Conservation (phyloP, 208 protist genomes). For the Trypanosoma mega region DNA sequence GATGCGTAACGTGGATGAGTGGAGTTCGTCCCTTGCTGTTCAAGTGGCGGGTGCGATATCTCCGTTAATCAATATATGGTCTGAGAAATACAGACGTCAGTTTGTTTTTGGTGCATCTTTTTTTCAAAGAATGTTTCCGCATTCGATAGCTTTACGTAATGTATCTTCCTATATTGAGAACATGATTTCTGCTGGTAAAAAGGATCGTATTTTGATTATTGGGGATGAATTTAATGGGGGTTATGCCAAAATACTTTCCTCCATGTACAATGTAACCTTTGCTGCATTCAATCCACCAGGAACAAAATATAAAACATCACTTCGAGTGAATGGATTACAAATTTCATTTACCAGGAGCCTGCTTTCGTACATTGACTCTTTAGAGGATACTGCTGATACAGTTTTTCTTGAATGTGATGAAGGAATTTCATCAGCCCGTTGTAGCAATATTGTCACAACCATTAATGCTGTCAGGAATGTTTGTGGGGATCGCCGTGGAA, state of each 20-base stretch:
- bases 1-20: slow-evolving; percentile 78
- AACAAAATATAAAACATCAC: slow-evolving; percentile 47
- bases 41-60: slow-evolving; percentile 64
- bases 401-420: slow-evolving; percentile 55
- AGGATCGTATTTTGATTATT: slow-evolving; percentile 60
- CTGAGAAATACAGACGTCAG: slow-evolving; percentile 40
- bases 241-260: slow-evolving; percentile 76
- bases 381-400: slow-evolving; percentile 65
- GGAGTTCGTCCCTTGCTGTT: slow-evolving; percentile 72
- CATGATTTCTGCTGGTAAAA: slow-evolving; percentile 34
- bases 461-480: slow-evolving; percentile 41
- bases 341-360: slow-evolving; percentile 49
- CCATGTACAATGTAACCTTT: slow-evolving; percentile 48
- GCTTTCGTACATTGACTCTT: slow-evolving; percentile 77
- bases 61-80: slow-evolving; percentile 74
- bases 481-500: slow-evolving; percentile 67
- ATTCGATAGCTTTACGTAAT: slow-evolving; percentile 43
- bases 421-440: slow-evolving; percentile 48
- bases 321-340: slow-evolving; percentile 44
- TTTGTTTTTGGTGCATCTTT: slow-evolving; percentile 67
- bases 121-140: slow-evolving; percentile 67
- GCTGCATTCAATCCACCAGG: slow-evolving; percentile 85
- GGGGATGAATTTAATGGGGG: slow-evolving; percentile 89
- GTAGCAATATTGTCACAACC: slow-evolving; percentile 65
- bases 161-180: slow-evolving; percentile 49